Conservation (phyloP, 495 filamentous ascomycete genomes). For the Aspergillus haitiensis region DNA sequence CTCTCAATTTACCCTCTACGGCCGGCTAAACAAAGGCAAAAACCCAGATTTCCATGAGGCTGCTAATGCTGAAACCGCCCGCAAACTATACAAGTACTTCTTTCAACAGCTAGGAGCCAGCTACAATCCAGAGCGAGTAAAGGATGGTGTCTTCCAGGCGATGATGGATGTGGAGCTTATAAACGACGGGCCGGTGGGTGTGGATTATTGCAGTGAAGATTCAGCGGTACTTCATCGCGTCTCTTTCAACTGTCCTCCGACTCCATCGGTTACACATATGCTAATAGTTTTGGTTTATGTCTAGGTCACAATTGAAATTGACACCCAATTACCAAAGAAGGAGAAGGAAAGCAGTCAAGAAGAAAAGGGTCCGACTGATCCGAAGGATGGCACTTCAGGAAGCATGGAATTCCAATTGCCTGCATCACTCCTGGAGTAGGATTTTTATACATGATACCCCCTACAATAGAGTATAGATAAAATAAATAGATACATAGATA, state of each 20-base stretch:
- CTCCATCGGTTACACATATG: not conserved
- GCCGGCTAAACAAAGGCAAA: constrained; percentile 86
- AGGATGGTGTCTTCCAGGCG: constrained; percentile 93
- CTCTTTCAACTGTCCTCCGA: constrained; percentile 30
- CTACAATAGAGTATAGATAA: not conserved
- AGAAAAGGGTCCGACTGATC: constrained; percentile 12
- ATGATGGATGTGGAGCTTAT: constrained; percentile 98
- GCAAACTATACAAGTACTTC: constrained; percentile 78
- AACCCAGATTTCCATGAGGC: constrained; percentile 96
- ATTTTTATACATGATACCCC: constrained; percentile 13
- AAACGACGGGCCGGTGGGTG: constrained; percentile 92
- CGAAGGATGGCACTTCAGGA: constrained; percentile 13
- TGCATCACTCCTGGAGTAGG: constrained; percentile 40
- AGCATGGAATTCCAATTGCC: constrained; percentile 42
- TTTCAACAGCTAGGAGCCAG: constrained; percentile 69
- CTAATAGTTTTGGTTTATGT: constrained; percentile 21
- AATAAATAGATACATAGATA: constrained; percentile 19
- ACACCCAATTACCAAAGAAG: constrained; percentile 60
- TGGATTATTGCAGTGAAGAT: constrained; percentile 64
- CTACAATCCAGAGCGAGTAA: constrained; percentile 75
- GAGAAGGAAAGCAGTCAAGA: constrained; percentile 34
- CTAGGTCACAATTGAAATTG: constrained; percentile 68
- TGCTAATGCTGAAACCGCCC: constrained; percentile 72
- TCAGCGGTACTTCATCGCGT: constrained; percentile 57
- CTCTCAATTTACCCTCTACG: constrained; percentile 97